Conservation (phyloP, 164 flowering plant species). For the Santalum album region DNA sequence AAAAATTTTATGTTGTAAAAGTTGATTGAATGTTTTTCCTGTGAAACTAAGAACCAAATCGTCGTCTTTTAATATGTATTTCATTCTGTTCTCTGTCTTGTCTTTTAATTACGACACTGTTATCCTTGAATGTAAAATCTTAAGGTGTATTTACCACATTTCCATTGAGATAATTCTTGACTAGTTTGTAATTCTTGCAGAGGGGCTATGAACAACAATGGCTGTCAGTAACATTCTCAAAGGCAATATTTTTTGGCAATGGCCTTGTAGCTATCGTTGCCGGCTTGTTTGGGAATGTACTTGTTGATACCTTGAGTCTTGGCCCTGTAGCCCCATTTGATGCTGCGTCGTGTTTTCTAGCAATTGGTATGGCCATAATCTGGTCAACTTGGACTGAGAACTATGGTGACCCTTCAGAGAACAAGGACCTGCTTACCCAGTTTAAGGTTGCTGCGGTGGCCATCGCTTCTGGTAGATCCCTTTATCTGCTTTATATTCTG, state of each 20-base stretch:
- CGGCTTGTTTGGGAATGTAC: constrained; percentile 79
- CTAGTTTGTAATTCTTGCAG: constrained; percentile 43
- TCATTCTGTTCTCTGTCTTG: too few species aligned
- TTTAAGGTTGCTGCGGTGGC: constrained; percentile 90
- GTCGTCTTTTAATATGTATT: too few species aligned
- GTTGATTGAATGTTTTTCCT: too few species aligned
- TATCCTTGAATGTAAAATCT: too few species aligned
- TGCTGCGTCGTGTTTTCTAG: constrained; percentile 89
- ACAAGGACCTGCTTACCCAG: constrained; percentile 82
- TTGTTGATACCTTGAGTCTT: constrained; percentile 62
- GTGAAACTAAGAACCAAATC: too few species aligned
- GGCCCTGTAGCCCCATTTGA: constrained; percentile 98
- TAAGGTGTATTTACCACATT: too few species aligned
- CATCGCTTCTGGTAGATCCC: constrained; percentile 85
- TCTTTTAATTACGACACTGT: too few species aligned
- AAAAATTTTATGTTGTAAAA: too few species aligned
- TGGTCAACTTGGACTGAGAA: constrained; percentile 86
- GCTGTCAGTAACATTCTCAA: constrained; percentile 88
- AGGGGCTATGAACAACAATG: constrained; percentile 92
- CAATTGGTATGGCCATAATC: constrained; percentile 86
- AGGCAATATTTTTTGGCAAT: constrained; percentile 92
- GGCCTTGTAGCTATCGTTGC: constrained; percentile 86
- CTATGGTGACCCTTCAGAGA: constrained; percentile 90
- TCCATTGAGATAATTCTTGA: background rate
- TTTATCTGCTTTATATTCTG: too few species aligned